Percentiles rank a stretch among this genome's conserved stretches.
Evolutionary conservation across 2,329 filamentous ascomycete species (phyloP).

Genomic region (Drechslerella coelobrocha): DNA sequence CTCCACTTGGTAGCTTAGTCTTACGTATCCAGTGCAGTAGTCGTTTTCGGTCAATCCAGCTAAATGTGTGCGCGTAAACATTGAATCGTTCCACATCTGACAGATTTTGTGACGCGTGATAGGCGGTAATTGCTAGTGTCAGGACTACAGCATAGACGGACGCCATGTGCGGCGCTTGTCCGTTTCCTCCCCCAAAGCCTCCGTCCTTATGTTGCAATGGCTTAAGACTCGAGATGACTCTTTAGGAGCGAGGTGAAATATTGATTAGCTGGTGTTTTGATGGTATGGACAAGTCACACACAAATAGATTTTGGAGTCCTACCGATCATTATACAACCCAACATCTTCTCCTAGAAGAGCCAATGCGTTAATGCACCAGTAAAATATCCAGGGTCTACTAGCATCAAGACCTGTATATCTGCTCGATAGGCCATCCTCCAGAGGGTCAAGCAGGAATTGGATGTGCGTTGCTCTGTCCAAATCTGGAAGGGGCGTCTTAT

Average conservation of each 20-base stretch:
- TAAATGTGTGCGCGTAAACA: conserved; percentile 57
- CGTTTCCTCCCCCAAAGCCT: conserved; percentile 92
- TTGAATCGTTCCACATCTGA: conserved; percentile 68
- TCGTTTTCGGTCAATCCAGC: conserved; percentile 73
- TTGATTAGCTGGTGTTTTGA: neutral
- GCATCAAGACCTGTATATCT: conserved; percentile 79
- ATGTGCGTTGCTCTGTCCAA: conserved; percentile 53
- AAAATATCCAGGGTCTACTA: conserved; percentile 89
- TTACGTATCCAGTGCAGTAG: conserved; percentile 91
- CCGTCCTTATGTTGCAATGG: conserved; percentile 82
- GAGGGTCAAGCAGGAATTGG: conserved; percentile 66
- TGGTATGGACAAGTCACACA: neutral
- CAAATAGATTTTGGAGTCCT: conserved; percentile 54
- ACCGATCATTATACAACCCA: conserved; percentile 69
- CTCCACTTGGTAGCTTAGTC: conserved; percentile 85
- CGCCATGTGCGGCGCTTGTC: conserved; percentile 86
- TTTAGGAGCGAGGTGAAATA: conserved; percentile 54
- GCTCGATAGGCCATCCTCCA: conserved; percentile 59
- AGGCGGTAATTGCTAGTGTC: conserved; percentile 68
- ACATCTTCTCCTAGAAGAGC: conserved; percentile 77
- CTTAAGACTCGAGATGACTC: conserved; percentile 74
- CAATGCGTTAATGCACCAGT: conserved; percentile 84
- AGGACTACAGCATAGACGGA: conserved; percentile 85
- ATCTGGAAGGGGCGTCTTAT: conserved; percentile 16
- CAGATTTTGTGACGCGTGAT: conserved; percentile 27